Evolutionary conservation across 2,329 filamentous ascomycete genomes (phyloP).

Genomic region (Grosmannia clavigera): DNA sequence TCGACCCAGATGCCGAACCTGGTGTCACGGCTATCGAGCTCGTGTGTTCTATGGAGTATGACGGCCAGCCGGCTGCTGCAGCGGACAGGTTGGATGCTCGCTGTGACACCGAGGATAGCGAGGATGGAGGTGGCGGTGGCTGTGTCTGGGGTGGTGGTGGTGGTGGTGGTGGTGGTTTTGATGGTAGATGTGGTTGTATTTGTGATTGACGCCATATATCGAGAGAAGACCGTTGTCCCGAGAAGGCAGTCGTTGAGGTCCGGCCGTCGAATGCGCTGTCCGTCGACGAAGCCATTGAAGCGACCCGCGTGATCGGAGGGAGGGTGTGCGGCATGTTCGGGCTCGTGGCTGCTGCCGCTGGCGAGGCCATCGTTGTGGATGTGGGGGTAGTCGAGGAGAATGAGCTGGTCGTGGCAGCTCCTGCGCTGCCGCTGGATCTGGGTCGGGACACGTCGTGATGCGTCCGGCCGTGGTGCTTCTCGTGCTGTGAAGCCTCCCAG

Average conservation of each 20-base stretch:
- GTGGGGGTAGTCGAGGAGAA: neutral
- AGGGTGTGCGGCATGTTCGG: constrained; percentile 32
- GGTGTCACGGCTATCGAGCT: constrained; percentile 3
- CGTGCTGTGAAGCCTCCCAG: constrained; percentile 27
- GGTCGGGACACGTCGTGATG: constrained; percentile 3
- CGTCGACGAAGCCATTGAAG: constrained; percentile 1
- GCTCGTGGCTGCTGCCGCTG: constrained; percentile 15
- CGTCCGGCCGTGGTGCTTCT: constrained; percentile 19
- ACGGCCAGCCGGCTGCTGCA: constrained; percentile 9
- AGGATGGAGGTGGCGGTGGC: neutral
- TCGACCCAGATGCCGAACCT: neutral
- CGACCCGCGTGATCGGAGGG: constrained; percentile 36
- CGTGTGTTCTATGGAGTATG: neutral
- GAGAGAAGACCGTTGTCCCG: neutral
- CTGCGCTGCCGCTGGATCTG: constrained; percentile 5
- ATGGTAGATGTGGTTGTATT: neutral
- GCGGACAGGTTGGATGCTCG: constrained; percentile 27
- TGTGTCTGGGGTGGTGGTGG: neutral
- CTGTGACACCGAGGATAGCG: neutral
- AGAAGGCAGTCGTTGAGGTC: neutral
- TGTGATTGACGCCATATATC: constrained; percentile 2
- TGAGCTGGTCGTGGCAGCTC: neutral
- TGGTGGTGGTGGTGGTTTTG: neutral
- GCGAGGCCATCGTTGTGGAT: neutral
- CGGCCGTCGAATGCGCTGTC: neutral